These are phyloP conservation scores for Lobulomyces angularis DNA, from an alignment of 192 early-diverging fungal genomes.

Conservation along the genomic window DNA sequence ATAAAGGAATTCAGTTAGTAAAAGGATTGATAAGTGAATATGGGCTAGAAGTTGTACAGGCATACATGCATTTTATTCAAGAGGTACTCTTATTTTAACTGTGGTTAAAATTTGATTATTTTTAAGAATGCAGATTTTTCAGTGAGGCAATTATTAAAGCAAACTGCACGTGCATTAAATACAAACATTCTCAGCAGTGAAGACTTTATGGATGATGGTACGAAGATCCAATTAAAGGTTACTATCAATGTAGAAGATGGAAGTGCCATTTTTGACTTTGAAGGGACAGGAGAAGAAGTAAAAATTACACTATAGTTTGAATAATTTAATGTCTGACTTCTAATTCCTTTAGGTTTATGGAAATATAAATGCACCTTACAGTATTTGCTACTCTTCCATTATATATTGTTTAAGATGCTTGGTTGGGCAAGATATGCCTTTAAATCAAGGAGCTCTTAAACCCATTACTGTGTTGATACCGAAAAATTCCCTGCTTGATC, in stretches of 20 bases:
- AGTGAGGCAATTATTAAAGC: slow-evolving; percentile 63
- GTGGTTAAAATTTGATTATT: no score
- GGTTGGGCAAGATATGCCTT: slow-evolving; percentile 79
- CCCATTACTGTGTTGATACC: slow-evolving; percentile 78
- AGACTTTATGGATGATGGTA: slow-evolving; percentile 92
- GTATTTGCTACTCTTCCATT: slow-evolving; percentile 79
- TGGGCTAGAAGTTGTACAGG: slow-evolving; percentile 73
- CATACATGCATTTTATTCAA: slow-evolving; percentile 90
- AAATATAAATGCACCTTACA: slow-evolving; percentile 65
- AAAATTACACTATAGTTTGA: background rate
- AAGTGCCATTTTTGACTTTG: slow-evolving; percentile 84
- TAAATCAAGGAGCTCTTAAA: slow-evolving; percentile 89
- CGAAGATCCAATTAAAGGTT: slow-evolving; percentile 59
- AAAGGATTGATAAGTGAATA: slow-evolving; percentile 72
- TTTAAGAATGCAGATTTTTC: slow-evolving; percentile 80
- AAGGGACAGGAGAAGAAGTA: slow-evolving; percentile 65
- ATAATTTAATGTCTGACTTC: background rate
- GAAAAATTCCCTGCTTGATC: slow-evolving; percentile 59
- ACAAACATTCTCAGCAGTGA: no score
- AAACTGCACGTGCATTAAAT: no score
- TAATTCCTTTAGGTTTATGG: slow-evolving; percentile 54
- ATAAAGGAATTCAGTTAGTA: slow-evolving; percentile 77
- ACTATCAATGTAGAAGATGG: slow-evolving; percentile 55
- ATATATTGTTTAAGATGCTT: slow-evolving; percentile 92
- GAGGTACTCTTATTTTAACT: slow-evolving; percentile 7